Evolutionary conservation across 2,329 filamentous ascomycete species (phyloP).

Genomic region (Hirsutella minnesotensis): DNA sequence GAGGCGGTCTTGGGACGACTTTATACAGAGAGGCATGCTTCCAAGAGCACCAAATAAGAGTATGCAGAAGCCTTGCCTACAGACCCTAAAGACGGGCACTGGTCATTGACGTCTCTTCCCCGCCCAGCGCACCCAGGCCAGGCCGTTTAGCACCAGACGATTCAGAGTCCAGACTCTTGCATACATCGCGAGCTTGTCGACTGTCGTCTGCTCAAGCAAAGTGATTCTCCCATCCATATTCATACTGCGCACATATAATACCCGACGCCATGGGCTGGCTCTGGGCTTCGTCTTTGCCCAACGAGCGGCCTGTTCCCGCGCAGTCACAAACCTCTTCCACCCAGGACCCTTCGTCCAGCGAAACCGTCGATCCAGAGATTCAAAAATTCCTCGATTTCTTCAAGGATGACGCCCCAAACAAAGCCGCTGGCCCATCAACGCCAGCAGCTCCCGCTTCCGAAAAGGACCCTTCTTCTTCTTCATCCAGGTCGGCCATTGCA

Average conservation of each 20-base stretch:
- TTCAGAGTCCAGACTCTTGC: no score
- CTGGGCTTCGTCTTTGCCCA: constrained; percentile 34
- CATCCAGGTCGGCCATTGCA: constrained; percentile 17
- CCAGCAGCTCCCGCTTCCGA: neutral
- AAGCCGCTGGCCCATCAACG: neutral
- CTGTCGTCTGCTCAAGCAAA: no score
- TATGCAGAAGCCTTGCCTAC: no score
- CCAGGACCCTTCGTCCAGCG: constrained; percentile 10
- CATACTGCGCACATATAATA: neutral
- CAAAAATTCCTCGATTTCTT: constrained; percentile 41
- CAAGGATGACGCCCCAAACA: constrained; percentile 15
- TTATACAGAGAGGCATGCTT: no score
- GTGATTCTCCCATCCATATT: no score
- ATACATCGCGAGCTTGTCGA: no score
- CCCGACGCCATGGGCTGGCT: constrained; percentile 46
- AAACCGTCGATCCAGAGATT: constrained; percentile 35
- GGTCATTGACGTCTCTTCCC: no score
- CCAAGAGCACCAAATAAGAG: no score
- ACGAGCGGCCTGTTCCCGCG: constrained; percentile 12
- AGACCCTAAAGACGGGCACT: no score
- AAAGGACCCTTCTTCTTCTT: constrained; percentile 10
- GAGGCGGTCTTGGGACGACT: no score
- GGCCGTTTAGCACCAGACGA: no score
- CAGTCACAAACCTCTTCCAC: constrained; percentile 11
- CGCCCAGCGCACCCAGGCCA: no score